Base-by-base conservation (phyloP, 495 filamentous ascomycete species). In the Poronia punctata region DNA sequence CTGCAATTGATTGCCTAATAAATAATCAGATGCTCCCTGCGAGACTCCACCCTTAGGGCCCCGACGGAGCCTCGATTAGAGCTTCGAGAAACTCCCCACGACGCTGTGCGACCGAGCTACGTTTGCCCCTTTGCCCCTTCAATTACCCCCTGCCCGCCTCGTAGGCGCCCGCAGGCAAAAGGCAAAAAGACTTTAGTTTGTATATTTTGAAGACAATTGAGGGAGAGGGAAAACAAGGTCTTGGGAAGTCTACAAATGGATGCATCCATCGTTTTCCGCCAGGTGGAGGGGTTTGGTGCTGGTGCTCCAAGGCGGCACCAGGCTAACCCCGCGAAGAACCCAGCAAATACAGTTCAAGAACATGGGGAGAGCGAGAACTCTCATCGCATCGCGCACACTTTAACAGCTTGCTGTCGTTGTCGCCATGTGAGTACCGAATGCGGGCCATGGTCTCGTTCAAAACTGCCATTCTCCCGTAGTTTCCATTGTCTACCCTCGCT, bases 401-500 rank as follows among this genome's bases (percentile, higher is more conserved):
- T 94, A 49, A 89, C 88, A 20, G 88, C 88, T 20, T 95, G 88
- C 53, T 85, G 83, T 48, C 72, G 87, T 48, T 92, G 86, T 66
- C 76, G 86, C 60, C 79, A 86, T 71, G 87, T 90, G 71, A 67
- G 80, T 37, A 46, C n/a, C 20, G 31, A 20, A 22, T 23, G 4
- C 11, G 15, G n/a, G n/a, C n/a, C n/a, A n/a, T n/a, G n/a, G n/a
- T n/a, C n/a, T n/a, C n/a, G n/a, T n/a, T n/a, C n/a, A n/a, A n/a
- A n/a, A n/a, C 19, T 40, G 9, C 33, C 23, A 33, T 38, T 22
- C 29, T 27, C n/a, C n/a, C n/a, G 28, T 12, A 8, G 6, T 32
- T 14, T 16, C 17, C 11, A 5, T 23, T 25, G 7, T 26, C 15
- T n/a, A n/a, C n/a, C n/a, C n/a, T n/a, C n/a, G n/a, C n/a, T n/a